phyloP scores from a whole-genome alignment of 805 yeast species.

The Debaryomyces maramus region DNA sequence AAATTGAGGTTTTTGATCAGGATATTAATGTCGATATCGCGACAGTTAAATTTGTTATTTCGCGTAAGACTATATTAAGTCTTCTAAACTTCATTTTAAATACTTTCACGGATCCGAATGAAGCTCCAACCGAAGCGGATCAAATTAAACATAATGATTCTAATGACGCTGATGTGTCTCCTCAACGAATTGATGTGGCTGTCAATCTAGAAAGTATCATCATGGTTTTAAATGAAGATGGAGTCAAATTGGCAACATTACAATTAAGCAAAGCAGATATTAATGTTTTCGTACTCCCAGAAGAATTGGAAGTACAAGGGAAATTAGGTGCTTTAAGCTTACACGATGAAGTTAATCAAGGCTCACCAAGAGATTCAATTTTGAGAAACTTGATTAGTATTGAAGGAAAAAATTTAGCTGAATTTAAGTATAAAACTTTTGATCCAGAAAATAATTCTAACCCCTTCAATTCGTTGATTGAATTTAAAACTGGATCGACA shows the following conservation, averaged over 20 bases:
- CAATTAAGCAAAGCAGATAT: slow-evolving; percentile 73
- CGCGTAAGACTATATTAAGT: slow-evolving; percentile 76
- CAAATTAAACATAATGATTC: slow-evolving; percentile 65
- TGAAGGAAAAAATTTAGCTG: slow-evolving; percentile 79
- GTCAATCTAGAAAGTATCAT: slow-evolving; percentile 72
- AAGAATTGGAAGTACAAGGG: slow-evolving; percentile 68
- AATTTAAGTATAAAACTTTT: slow-evolving; percentile 79
- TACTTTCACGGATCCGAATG: slow-evolving; percentile 84
- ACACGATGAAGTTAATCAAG: slow-evolving; percentile 72
- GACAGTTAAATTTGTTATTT: slow-evolving; percentile 69
- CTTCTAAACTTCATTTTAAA: slow-evolving; percentile 77
- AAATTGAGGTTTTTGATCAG: slow-evolving; percentile 75
- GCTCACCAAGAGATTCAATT: slow-evolving; percentile 56
- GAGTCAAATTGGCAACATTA: slow-evolving; percentile 76
- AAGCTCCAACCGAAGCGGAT: slow-evolving; percentile 66
- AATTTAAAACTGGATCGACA: slow-evolving; percentile 72
- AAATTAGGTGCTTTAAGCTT: slow-evolving; percentile 76
- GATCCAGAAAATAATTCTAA: slow-evolving; percentile 50
- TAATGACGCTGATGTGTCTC: slow-evolving; percentile 56
- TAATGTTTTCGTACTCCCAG: slow-evolving; percentile 66
- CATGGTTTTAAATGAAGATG: slow-evolving; percentile 77
- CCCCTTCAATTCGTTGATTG: slow-evolving; percentile 55
- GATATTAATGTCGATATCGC: slow-evolving; percentile 71
- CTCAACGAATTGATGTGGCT: slow-evolving; percentile 70
- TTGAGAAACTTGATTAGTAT: slow-evolving; percentile 70